phyloP scores from a whole-genome alignment of 768 basidiomycete genomes.

The Podaxis pistillaris region DNA sequence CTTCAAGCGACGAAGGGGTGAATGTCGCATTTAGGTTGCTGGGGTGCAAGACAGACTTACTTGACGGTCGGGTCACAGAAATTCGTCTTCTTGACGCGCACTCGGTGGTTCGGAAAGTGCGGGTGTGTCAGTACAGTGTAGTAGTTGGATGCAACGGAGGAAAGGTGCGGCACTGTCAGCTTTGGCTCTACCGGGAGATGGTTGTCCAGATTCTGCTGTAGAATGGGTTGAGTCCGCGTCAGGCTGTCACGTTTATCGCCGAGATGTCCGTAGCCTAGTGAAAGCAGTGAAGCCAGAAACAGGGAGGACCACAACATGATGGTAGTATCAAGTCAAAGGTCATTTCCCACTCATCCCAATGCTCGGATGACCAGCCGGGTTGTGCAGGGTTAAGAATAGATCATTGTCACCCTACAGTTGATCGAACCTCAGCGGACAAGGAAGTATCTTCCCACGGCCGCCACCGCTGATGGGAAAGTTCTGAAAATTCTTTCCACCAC shows the following conservation, averaged over 20 bases:
- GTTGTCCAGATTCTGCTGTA: background rate
- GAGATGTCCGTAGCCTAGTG: constrained; percentile 2
- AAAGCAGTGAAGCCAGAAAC: background rate
- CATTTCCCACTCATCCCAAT: background rate
- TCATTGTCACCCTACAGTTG: background rate
- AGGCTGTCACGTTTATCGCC: background rate
- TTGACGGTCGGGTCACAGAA: constrained; percentile 61
- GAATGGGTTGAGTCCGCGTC: background rate
- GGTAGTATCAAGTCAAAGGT: background rate
- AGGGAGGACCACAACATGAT: constrained; percentile 8
- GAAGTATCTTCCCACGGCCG: constrained; percentile 27
- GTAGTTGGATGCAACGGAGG: constrained; percentile 7
- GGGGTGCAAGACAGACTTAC: constrained; percentile 23
- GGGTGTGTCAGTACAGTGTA: constrained; percentile 45
- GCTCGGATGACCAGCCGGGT: background rate
- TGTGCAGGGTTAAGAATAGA: background rate
- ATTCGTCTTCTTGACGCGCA: constrained; percentile 54
- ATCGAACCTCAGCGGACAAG: constrained; percentile 10
- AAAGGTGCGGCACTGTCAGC: background rate
- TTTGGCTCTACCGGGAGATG: background rate
- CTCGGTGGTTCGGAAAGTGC: constrained; percentile 46
- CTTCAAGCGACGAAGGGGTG: background rate
- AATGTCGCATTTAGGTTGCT: background rate
- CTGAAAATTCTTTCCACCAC: constrained; percentile 30
- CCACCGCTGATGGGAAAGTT: constrained; percentile 25